phyloP scores from a whole-genome alignment of 1,284 basidiomycete genomes.

The Sutorius eximius region DNA sequence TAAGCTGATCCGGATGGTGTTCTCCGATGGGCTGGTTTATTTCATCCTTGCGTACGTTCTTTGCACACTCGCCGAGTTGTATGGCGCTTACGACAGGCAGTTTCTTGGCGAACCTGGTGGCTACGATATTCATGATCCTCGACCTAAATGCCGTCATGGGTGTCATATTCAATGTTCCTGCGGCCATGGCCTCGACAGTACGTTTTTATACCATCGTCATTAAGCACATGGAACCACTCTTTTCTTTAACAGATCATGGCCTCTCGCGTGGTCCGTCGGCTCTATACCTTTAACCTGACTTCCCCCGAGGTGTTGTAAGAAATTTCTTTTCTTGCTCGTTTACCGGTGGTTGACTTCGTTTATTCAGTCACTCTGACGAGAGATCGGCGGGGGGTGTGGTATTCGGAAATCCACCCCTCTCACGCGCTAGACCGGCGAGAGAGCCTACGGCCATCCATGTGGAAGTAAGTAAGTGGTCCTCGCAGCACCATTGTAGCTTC shows the following conservation, averaged over 20 bases:
- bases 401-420: slow-evolving; percentile 28
- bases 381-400: slow-evolving; percentile 36
- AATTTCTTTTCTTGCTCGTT: slow-evolving; percentile 3
- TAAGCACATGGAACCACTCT: not conserved
- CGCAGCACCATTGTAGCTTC: not conserved
- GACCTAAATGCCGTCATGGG: slow-evolving; percentile 36
- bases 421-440: slow-evolving; percentile 11
- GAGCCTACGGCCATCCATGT: slow-evolving; percentile 36
- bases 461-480: slow-evolving; percentile 26
- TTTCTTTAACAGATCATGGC: slow-evolving; percentile 57
- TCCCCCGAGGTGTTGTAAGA: slow-evolving; percentile 61
- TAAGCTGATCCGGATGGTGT: slow-evolving; percentile 34
- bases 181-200: slow-evolving; percentile 44
- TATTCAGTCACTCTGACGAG: slow-evolving; percentile 30
- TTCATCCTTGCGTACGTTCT: slow-evolving; percentile 35
- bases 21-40: slow-evolving; percentile 36
- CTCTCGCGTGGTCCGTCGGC: slow-evolving; percentile 65
- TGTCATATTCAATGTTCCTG: slow-evolving; percentile 39
- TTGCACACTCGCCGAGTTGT: not conserved
- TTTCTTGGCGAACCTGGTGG: slow-evolving; percentile 37
- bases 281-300: slow-evolving; percentile 56
- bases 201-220: slow-evolving; percentile 10
- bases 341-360: slow-evolving; percentile 3
- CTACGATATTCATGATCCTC: slow-evolving; percentile 37
- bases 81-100: slow-evolving; percentile 11